Conservation (phyloP, 805 yeast species). For the Sugiyamaella floridensis region DNA sequence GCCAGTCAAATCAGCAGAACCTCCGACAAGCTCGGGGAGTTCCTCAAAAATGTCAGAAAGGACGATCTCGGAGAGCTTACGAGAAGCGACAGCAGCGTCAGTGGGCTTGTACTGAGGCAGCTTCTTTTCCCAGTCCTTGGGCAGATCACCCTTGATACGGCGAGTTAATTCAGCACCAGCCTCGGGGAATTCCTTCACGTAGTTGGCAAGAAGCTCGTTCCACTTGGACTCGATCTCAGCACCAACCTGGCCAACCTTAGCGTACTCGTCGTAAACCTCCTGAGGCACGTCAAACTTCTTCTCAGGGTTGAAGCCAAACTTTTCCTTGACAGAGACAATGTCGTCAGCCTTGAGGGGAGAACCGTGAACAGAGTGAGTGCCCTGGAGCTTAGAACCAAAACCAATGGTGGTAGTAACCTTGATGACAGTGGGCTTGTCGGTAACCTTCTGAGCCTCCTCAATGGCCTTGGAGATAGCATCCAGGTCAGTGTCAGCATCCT, state of each 20-base stretch:
- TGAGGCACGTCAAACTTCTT: constrained; percentile 71
- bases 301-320: constrained; percentile 83
- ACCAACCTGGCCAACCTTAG: constrained; percentile 50
- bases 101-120: constrained; percentile 73
- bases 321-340: constrained; percentile 73
- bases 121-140: constrained; percentile 61
- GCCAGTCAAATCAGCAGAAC: constrained; percentile 97
- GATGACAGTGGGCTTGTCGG: constrained; percentile 83
- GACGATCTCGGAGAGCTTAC: constrained; percentile 85
- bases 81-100: constrained; percentile 84
- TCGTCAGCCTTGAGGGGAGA: constrained; percentile 93
- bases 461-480: constrained; percentile 67
- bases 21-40: constrained; percentile 89
- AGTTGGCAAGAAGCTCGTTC: constrained; percentile 56
- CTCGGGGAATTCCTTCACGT: constrained; percentile 64
- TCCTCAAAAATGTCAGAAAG: constrained; percentile 53
- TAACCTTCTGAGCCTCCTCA: constrained; percentile 68
- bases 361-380: constrained; percentile 93
- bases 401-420: constrained; percentile 89
- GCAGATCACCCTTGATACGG: constrained; percentile 72
- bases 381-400: constrained; percentile 77
- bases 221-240: constrained; percentile 66
- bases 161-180: constrained; percentile 72
- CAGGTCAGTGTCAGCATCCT: constrained; percentile 75
- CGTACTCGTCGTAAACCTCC: constrained; percentile 71